Evolutionary conservation across 2,329 filamentous ascomycete genomes (phyloP).

Genomic region (Xylaria sp.): DNA sequence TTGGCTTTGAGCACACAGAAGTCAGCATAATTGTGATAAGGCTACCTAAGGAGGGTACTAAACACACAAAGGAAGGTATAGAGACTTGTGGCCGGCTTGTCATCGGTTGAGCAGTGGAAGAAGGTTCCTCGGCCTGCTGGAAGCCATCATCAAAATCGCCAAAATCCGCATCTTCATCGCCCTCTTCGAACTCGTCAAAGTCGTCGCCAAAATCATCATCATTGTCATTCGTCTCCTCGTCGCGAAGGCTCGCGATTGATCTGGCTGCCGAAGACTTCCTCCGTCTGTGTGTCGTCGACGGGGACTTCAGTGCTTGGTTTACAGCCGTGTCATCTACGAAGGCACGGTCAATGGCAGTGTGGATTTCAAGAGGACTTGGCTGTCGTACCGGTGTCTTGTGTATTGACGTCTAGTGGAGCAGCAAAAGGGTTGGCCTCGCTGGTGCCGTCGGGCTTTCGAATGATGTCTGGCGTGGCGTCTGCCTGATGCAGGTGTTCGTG

Average conservation of each 20-base stretch:
- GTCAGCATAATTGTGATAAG: constrained; percentile 48
- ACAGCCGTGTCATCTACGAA: constrained; percentile 49
- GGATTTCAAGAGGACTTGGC: constrained; percentile 51
- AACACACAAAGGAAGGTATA: constrained; percentile 57
- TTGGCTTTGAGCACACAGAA: constrained; percentile 58
- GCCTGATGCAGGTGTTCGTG: constrained; percentile 58
- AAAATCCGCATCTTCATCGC: constrained; percentile 65
- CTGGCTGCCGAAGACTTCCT: constrained; percentile 47
- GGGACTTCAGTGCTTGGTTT: constrained; percentile 45
- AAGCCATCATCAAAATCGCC: constrained; percentile 80
- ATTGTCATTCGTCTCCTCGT: constrained; percentile 47
- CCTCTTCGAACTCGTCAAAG: constrained; percentile 71
- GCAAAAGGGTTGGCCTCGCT: constrained; percentile 46
- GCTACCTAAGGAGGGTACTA: constrained; percentile 49
- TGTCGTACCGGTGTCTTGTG: constrained; percentile 52
- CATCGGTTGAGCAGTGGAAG: constrained; percentile 46
- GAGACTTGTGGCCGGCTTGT: constrained; percentile 51
- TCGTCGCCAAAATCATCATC: constrained; percentile 67
- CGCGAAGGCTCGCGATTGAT: constrained; percentile 43
- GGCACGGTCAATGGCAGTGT: constrained; percentile 52
- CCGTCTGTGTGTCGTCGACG: constrained; percentile 43
- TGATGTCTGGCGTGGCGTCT: constrained; percentile 64
- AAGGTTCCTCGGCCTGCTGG: constrained; percentile 62
- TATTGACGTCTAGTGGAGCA: constrained; percentile 45
- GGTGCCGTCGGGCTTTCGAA: constrained; percentile 55